Evolutionary conservation across 2,329 filamentous ascomycete species (phyloP), one percentile per base, ranked within the genome.

Genomic region (Microsporum canis): DNA sequence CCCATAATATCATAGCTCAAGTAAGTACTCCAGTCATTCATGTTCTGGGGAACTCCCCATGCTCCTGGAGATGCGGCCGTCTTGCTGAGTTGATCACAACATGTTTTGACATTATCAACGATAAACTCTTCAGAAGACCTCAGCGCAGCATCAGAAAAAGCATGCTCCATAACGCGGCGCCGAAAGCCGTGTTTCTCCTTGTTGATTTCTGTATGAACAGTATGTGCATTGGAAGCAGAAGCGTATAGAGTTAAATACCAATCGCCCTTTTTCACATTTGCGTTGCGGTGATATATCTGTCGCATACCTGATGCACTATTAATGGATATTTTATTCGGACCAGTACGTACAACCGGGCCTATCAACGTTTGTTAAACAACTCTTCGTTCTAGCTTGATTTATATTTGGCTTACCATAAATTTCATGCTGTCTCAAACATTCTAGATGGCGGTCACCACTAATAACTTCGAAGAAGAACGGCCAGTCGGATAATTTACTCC

Each of bases 271-370:
- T 63, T 51, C 43, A 72, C 69, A 12, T 68, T 65, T 7, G 66
- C 64, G 1, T 63, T 57, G 0, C 66, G 65, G 7, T 57, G 57
- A 53, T 66, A 64, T 63, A 88, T 85, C 17, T 84, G 80, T 70
- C 84, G 83, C 62, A 89, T 77, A 0, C 87, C 86, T 5, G 81
- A 80, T 63, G 81, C 82, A 60, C 84, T 86, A 78, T 94, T 92
- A 76, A 95, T 83, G 0, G 86, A 89, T 47, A 95, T 76, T 63
- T 83, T 84, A 72, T 90, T 89, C 51, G 89, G 89, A 0, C 87
- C 88, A 65, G 87, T 88, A 33, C 89, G 87, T n/a, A 92, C 87
- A 58, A 84, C 72, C n/a, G 78, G 76, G n/a, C 64, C 64, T 65
- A 31, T 31, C 39, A 12, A 31, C 5, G 8, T 4, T 27, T 27